These are phyloP conservation scores for Ceratorhiza oryzae-sativae DNA, from an alignment of 1,284 basidiomycete species.

Conservation along the genomic window DNA sequence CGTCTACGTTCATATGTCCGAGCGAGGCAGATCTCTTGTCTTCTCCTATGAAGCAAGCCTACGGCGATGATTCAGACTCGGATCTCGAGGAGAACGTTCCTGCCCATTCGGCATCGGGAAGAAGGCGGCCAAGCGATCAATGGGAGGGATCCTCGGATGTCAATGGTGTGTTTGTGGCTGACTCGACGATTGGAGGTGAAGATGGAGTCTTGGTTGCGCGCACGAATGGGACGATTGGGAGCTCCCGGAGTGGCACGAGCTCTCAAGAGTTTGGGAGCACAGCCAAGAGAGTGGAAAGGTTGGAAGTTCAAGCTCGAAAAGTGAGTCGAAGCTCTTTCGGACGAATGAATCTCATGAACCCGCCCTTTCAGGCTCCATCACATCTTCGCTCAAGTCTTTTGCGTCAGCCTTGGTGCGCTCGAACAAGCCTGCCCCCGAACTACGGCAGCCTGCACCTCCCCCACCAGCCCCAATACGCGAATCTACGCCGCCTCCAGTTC, in stretches of 20 bases:
- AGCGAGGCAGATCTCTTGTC: slow-evolving; percentile 20
- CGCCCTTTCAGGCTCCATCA: slow-evolving; percentile 19
- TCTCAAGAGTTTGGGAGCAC: slow-evolving; percentile 1
- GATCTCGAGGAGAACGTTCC: slow-evolving; percentile 44
- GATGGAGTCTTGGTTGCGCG: neutral
- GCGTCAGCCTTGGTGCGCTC: slow-evolving; percentile 67
- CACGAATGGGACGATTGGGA: neutral
- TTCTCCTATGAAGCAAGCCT: slow-evolving; percentile 10
- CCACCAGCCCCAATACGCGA: neutral
- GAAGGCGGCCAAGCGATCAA: slow-evolving; percentile 64
- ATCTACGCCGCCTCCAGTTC: slow-evolving; percentile 14
- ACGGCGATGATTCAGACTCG: slow-evolving; percentile 7
- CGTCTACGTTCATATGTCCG: slow-evolving; percentile 45
- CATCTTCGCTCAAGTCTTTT: slow-evolving; percentile 46
- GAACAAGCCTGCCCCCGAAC: slow-evolving; percentile 68
- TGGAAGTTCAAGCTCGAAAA: slow-evolving; percentile 7
- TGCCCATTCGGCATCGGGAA: neutral
- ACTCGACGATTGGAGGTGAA: neutral
- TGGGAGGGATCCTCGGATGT: slow-evolving; percentile 80
- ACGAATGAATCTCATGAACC: no score
- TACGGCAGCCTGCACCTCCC: slow-evolving; percentile 2
- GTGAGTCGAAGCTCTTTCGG: neutral
- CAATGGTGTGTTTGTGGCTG: slow-evolving; percentile 5
- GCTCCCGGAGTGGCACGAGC: slow-evolving; percentile 1
- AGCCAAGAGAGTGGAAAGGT: neutral